Conservation (phyloP, 805 yeast species). For the Starmerella cellae region DNA sequence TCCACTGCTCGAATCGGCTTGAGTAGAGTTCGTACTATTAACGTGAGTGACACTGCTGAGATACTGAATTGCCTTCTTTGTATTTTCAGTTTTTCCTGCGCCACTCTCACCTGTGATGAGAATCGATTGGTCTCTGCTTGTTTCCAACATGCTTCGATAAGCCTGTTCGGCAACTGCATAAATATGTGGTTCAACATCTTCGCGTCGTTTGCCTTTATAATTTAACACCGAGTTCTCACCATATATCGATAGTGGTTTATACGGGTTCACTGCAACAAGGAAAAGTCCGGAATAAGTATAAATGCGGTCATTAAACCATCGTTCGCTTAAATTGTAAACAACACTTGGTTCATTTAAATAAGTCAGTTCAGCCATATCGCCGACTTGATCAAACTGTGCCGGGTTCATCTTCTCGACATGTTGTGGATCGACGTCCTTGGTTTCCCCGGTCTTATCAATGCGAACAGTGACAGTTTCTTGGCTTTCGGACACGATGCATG, state of each 20-base stretch:
- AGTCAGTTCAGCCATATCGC: conserved; percentile 92
- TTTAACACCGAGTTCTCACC: conserved; percentile 41
- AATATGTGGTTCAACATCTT: conserved; percentile 65
- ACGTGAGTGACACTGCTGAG: conserved; percentile 53
- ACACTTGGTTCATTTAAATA: conserved; percentile 92
- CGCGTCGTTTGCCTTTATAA: conserved; percentile 38
- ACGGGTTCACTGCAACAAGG: conserved; percentile 90
- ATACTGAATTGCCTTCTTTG: conserved; percentile 87
- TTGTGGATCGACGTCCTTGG: conserved; percentile 22
- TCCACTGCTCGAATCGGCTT: background rate
- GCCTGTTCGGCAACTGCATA: conserved; percentile 84
- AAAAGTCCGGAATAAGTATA: conserved; percentile 93
- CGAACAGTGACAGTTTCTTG: conserved; percentile 28
- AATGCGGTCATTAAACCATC: conserved; percentile 67
- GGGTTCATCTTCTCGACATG: conserved; percentile 68
- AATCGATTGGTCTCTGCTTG: conserved; percentile 70
- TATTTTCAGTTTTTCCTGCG: conserved; percentile 96
- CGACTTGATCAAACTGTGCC: conserved; percentile 72
- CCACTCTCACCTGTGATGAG: conserved; percentile 98
- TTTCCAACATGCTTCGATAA: conserved; percentile 54
- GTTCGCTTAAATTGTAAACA: conserved; percentile 61
- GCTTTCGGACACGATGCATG: conserved; percentile 28
- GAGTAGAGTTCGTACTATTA: background rate
- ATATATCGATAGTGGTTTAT: conserved; percentile 60
- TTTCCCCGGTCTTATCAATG: conserved; percentile 29